Conservation (phyloP, 805 yeast species). For the Wickerhamomyces queroliae region DNA sequence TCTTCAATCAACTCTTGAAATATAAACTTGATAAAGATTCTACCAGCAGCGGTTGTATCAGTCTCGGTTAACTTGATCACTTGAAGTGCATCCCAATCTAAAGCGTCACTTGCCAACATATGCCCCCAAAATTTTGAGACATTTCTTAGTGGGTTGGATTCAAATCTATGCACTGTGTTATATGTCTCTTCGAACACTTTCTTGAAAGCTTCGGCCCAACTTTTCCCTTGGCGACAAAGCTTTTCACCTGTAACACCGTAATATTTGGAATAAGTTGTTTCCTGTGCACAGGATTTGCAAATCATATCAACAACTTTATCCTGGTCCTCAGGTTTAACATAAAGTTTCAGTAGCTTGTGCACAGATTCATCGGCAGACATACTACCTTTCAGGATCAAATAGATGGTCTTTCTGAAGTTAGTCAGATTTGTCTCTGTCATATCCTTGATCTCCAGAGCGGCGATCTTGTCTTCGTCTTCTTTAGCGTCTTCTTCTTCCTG, state of each 20-base stretch:
- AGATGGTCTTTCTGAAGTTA: slow-evolving; percentile 69
- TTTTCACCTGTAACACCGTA: slow-evolving; percentile 75
- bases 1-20: slow-evolving; percentile 78
- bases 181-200: slow-evolving; percentile 52
- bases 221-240: slow-evolving; percentile 40
- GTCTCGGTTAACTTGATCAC: slow-evolving; percentile 57
- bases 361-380: slow-evolving; percentile 91
- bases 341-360: slow-evolving; percentile 65
- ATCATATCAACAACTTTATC: slow-evolving; percentile 63
- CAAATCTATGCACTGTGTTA: slow-evolving; percentile 55
- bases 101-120: slow-evolving; percentile 59
- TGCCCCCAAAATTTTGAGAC: slow-evolving; percentile 86
- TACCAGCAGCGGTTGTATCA: slow-evolving; percentile 69
- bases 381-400: slow-evolving; percentile 80
- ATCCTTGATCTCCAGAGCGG: slow-evolving; percentile 39
- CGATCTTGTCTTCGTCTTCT: slow-evolving; percentile 14
- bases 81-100: slow-evolving; percentile 59
- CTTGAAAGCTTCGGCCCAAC: slow-evolving; percentile 56
- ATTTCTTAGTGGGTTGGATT: slow-evolving; percentile 68
- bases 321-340: slow-evolving; percentile 37
- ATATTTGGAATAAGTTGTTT: slow-evolving; percentile 78
- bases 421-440: slow-evolving; percentile 60
- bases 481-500: slow-evolving; percentile 14
- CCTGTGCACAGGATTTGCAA: slow-evolving; percentile 78
- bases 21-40: slow-evolving; percentile 77